A percentile compares a stretch with the other conserved stretches of the same genome.
Conservation (phyloP, 805 yeast species). For the Nematodospora valgi region DNA sequence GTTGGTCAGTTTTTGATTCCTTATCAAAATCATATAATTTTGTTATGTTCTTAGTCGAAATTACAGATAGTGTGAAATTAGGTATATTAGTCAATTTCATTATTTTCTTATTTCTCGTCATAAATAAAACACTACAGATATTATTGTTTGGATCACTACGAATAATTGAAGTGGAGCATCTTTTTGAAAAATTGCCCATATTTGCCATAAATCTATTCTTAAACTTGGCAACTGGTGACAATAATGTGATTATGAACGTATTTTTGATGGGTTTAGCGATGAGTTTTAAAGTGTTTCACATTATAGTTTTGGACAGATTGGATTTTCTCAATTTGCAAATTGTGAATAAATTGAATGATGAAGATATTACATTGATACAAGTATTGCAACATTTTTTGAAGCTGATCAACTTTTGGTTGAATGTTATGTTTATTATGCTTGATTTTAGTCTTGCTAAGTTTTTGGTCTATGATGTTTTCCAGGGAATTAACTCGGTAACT, state of each 20-base stretch:
- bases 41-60: slow-evolving; percentile 21
- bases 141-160: slow-evolving; percentile 73
- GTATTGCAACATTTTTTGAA: slow-evolving; percentile 30
- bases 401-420: slow-evolving; percentile 36
- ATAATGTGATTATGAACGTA: slow-evolving; percentile 52
- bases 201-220: slow-evolving; percentile 48
- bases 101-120: slow-evolving; percentile 16
- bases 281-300: slow-evolving; percentile 64
- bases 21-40: slow-evolving; percentile 18
- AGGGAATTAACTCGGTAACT: slow-evolving; percentile 49
- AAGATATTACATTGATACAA: slow-evolving; percentile 10
- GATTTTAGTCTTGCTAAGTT: slow-evolving; percentile 54
- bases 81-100: slow-evolving; percentile 26
- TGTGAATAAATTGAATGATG: slow-evolving; percentile 20
- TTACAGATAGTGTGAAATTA: slow-evolving; percentile 30
- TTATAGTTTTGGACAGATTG: slow-evolving; percentile 59
- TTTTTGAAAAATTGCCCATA: slow-evolving; percentile 34
- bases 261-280: slow-evolving; percentile 30
- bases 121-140: slow-evolving; percentile 43
- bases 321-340: slow-evolving; percentile 34
- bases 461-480: slow-evolving; percentile 55
- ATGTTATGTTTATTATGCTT: slow-evolving; percentile 40
- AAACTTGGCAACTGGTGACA: slow-evolving; percentile 64
- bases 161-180: slow-evolving; percentile 69
- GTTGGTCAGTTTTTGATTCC: slow-evolving; percentile 20